Base-by-base conservation (phyloP, 441 rosid genomes). In the Adansonia madagascariensis region DNA sequence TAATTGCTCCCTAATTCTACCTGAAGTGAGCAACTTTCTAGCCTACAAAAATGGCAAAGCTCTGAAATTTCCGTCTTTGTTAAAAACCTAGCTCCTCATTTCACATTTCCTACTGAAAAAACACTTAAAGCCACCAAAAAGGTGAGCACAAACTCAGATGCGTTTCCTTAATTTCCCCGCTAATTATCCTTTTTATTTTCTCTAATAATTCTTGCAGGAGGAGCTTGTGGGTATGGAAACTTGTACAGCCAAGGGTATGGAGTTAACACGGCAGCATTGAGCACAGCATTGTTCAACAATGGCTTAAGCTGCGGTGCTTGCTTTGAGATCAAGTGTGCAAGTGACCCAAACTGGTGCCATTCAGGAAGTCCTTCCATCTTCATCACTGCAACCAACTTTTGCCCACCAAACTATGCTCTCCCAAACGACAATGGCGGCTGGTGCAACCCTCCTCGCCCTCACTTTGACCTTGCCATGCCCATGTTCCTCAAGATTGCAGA, bases 381-480 rank as follows among this genome's bases (percentile, higher is more conserved):
- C 12, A 71, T 91, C 70, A 89, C 94, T 0, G 94, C 89, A 8
- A 91, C 94, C 56, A 91, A 91, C 77, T 91, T 91, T 63, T 91
- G 94, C 74, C 94, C 94, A 2, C 92, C 94, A 0, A 91, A 91
- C 81, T 88, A 78, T 63, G 88, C 88, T 67, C 91, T 74, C 65
- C 83, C 92, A 22, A 86, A 86, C 10, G 91, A 91, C 75, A 44
- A 89, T 80, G 94, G 94, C 55, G 94, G 94, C 57, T 91, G 94
- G 94, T 91, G 94, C 77, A 91, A 91, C 77, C 94, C 94, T 65
- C 94, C 94, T 31, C 92, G 94, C 73, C 81, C 91, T 4, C 94
- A 90, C 81, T 90, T 90, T 82, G 94, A 91, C 72, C 89, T 91
- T n/a, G 91, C 94, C 63, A 91, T 91, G 94, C 94, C 94, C 70